Evolutionary conservation across 2,329 filamentous ascomycete genomes (phyloP), one percentile per base, ranked within the genome.

Genomic region (Nothophoma quercina): DNA sequence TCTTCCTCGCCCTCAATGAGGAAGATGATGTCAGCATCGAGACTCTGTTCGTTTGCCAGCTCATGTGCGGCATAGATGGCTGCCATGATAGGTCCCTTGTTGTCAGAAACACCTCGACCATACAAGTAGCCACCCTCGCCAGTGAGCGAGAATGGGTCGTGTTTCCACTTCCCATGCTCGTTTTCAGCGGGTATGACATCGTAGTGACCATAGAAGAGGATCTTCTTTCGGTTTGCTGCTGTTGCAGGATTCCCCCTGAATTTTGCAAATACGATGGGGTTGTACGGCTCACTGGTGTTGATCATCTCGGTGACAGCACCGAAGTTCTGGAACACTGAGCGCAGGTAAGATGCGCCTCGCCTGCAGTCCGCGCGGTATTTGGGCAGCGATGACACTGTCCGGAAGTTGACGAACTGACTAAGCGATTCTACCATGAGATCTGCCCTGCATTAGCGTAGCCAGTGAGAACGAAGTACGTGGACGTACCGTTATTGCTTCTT

Each of bases 1-100:
- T 99, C 95, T 75, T 99, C 95, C 71, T 99, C 95, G 10, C 95
- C 95, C 70, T 99, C 95, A 39, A 99, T 96, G 3, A 99, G 77
- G 67, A 99, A 99, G 22, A 96, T 83, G 48, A 99, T 88, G 63
- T 99, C 93, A 30, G 92, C 92, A 44, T 88, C 88, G 1, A 99
- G 81, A 15, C 85, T 83, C 64, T 96, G 91, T n/a, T 89, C 86
- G 58, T 93, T 88, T 59, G 90, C 86, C 3, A 99, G 79, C 65
- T 98, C 93, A 0, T 93, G 91, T 1, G 96, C 93, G 0, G 93
- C 95, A 69, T 96, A 98, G 0, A 99, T 82, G 1, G 95, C 95
- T 1, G 96, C 93, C 68, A 99, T 85, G 55, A 97, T 91, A 0
- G 95, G 95, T 0, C 96, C 95, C 73, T 99, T 99, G 78, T 99